A percentile compares a stretch with the other conserved stretches of the same genome.
Conservation (phyloP, 139 green algal genomes). For the Mychonastes homosphaera region DNA sequence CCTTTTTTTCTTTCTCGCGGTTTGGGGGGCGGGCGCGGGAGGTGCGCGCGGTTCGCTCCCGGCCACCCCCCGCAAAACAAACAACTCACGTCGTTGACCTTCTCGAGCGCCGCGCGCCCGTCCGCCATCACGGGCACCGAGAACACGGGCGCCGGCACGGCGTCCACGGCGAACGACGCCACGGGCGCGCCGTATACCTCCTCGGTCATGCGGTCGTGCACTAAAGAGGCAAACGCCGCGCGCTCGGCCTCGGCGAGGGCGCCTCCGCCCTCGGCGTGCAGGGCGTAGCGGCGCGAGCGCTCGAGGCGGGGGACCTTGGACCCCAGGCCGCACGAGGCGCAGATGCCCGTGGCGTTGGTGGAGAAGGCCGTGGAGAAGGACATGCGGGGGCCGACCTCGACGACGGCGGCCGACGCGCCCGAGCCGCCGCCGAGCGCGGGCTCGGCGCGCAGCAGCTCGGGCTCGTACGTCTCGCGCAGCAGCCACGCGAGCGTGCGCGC, state of each 20-base stretch:
- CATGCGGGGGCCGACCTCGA: conserved; percentile 86
- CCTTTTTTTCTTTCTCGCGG: background rate
- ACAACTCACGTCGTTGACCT: conserved; percentile 63
- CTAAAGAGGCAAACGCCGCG: conserved; percentile 46
- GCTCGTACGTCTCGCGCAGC: conserved; percentile 93
- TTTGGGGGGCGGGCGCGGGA: too few species aligned
- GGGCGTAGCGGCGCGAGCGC: background rate
- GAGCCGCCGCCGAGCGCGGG: background rate
- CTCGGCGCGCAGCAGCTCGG: conserved; percentile 53
- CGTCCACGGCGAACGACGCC: conserved; percentile 43
- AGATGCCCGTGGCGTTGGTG: conserved; percentile 96
- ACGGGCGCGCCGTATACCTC: conserved; percentile 79
- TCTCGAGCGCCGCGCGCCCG: conserved; percentile 68
- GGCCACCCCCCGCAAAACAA: background rate
- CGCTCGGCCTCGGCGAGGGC: conserved; percentile 21
- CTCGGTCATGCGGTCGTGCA: conserved; percentile 98
- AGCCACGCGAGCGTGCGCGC: conserved; percentile 79
- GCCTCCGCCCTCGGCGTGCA: too few species aligned
- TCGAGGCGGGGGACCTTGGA: conserved; percentile 38
- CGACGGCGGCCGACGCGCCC: conserved; percentile 12
- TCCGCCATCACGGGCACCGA: conserved; percentile 74
- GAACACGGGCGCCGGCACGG: conserved; percentile 54
- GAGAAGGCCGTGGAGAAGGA: conserved; percentile 93
- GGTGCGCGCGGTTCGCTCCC: background rate
- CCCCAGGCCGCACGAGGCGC: conserved; percentile 68